Percentiles rank a stretch among this genome's conserved stretches.
These are phyloP conservation scores for Colletotrichum acutatum DNA, from an alignment of 2,329 filamentous ascomycete species.

Conservation along the genomic window DNA sequence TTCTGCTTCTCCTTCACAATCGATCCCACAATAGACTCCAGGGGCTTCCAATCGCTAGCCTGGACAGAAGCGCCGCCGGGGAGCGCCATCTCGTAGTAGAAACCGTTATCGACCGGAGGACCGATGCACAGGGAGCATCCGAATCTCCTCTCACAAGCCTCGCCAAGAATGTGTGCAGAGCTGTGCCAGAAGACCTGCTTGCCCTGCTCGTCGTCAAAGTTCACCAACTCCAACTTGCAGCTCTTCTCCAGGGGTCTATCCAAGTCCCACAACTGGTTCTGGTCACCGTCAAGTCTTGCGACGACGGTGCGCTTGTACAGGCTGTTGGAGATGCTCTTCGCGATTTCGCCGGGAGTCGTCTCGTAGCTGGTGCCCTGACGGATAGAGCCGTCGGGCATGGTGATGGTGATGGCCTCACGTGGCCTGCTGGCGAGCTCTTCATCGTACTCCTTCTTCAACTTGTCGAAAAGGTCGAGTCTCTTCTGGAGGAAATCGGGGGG, in stretches of 20 bases:
- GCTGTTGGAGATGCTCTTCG: constrained; percentile 84
- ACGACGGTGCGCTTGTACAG: constrained; percentile 88
- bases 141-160: constrained; percentile 90
- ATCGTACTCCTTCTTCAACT: constrained; percentile 85
- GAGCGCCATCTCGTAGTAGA: constrained; percentile 84
- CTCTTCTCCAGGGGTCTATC: constrained; percentile 89
- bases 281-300: constrained; percentile 80
- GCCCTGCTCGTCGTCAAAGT: constrained; percentile 81
- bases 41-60: constrained; percentile 82
- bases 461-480: constrained; percentile 88
- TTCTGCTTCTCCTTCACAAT: constrained; percentile 97
- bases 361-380: constrained; percentile 87
- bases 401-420: constrained; percentile 79
- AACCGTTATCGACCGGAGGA: constrained; percentile 89
- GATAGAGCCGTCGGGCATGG: constrained; percentile 77
- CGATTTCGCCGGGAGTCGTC: constrained; percentile 85
- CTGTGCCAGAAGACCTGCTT: constrained; percentile 99
- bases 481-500: constrained; percentile 83
- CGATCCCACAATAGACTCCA: constrained; percentile 82
- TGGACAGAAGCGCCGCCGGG: constrained; percentile 77
- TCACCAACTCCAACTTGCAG: constrained; percentile 85
- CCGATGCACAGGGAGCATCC: constrained; percentile 94
- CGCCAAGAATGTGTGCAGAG: constrained; percentile 90
- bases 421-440: constrained; percentile 78
- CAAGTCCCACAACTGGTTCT: constrained; percentile 86